Conservation (phyloP, 208 protist genomes). For the Crithidia acanthocephali region DNA sequence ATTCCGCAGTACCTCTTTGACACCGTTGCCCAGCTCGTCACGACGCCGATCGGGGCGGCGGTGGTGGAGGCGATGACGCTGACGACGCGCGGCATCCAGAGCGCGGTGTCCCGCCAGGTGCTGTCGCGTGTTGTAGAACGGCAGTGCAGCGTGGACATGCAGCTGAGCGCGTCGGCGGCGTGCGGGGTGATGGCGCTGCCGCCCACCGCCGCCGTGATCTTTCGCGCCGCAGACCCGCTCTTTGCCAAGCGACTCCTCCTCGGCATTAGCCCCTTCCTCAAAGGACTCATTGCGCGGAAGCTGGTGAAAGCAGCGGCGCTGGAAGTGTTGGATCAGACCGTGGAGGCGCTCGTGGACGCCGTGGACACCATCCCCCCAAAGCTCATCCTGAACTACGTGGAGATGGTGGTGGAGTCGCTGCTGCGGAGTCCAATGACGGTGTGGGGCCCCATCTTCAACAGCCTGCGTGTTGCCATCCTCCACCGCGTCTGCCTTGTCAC, state of each 20-base stretch:
- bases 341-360: slow-evolving; percentile 32
- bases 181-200: slow-evolving; percentile 54
- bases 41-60: slow-evolving; percentile 47
- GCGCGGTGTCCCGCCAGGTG: slow-evolving; percentile 36
- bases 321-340: slow-evolving; percentile 28
- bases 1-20: slow-evolving; percentile 55
- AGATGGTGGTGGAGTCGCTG: slow-evolving; percentile 49
- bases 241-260: slow-evolving; percentile 32
- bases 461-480: slow-evolving; percentile 68
- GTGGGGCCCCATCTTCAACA: slow-evolving; percentile 81
- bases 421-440: slow-evolving; percentile 42
- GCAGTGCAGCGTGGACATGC: slow-evolving; percentile 41
- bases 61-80: slow-evolving; percentile 46
- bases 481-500: slow-evolving; percentile 57
- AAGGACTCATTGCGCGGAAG: slow-evolving; percentile 39
- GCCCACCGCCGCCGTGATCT: slow-evolving; percentile 57
- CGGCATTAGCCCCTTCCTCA: slow-evolving; percentile 47
- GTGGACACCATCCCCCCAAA: slow-evolving; percentile 43
- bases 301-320: slow-evolving; percentile 35
- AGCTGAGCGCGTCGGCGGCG: slow-evolving; percentile 35
- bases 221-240: slow-evolving; percentile 42
- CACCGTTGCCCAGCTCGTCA: slow-evolving; percentile 47
- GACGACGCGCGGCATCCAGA: slow-evolving; percentile 57
- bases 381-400: slow-evolving; percentile 46
- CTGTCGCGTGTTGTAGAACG: slow-evolving; percentile 44